Percentiles rank a stretch among this genome's conserved stretches.
Evolutionary conservation across 805 yeast species (phyloP).

Genomic region (Yarrowia sp.): DNA sequence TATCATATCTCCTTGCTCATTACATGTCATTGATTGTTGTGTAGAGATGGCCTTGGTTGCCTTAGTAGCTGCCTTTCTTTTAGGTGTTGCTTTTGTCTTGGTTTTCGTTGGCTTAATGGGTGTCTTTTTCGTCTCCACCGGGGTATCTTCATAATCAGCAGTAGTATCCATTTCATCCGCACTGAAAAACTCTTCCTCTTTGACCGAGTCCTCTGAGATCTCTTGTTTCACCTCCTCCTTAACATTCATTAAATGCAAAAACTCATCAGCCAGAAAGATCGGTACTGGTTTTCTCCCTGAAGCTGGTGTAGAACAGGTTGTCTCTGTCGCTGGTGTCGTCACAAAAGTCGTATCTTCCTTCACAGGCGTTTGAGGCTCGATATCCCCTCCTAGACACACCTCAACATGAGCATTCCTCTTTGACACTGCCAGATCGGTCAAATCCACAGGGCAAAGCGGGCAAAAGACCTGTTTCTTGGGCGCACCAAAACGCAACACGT

Average conservation of each 20-base stretch:
- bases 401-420: conserved; percentile 38
- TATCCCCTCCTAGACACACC: conserved; percentile 31
- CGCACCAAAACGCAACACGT: background rate
- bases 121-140: background rate
- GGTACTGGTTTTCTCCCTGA: background rate
- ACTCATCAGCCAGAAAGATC: conserved; percentile 6
- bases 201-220: background rate
- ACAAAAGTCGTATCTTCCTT: background rate
- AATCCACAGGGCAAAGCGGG: conserved; percentile 30
- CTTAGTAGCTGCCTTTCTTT: background rate
- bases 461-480: conserved; percentile 27
- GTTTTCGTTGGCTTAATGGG: background rate
- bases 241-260: background rate
- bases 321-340: background rate
- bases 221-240: background rate
- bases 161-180: background rate
- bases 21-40: background rate
- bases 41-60: background rate
- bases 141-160: background rate
- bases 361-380: background rate
- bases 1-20: background rate
- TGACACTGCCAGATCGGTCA: conserved; percentile 29
- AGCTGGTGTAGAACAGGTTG: too few relatives aligned
- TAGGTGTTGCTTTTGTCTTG: background rate
- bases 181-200: background rate